Evolutionary conservation across 768 basidiomycete species (phyloP).

Genomic region (Steccherinum ochraceum): DNA sequence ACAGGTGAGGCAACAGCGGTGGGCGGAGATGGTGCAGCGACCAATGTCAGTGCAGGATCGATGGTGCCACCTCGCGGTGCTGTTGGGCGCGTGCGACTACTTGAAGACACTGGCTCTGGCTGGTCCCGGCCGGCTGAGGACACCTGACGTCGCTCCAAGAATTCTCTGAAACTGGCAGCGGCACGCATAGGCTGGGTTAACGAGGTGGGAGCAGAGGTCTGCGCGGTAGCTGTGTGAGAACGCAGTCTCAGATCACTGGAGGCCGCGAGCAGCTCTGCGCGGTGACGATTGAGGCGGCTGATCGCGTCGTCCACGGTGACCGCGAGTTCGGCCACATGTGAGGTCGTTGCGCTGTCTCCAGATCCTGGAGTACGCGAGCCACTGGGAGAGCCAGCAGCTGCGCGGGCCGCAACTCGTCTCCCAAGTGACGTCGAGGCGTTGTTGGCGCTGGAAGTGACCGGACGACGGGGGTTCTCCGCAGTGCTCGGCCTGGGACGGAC

Average conservation of each 20-base stretch:
- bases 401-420: slow-evolving; percentile 15
- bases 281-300: slow-evolving; percentile 6
- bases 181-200: too few species aligned
- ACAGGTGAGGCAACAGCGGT: too few species aligned
- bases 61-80: too few species aligned
- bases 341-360: background rate
- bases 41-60: too few species aligned
- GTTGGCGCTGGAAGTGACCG: background rate
- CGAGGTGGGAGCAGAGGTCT: too few species aligned
- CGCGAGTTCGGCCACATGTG: slow-evolving; percentile 1
- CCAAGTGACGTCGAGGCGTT: slow-evolving; percentile 15
- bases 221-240: too few species aligned
- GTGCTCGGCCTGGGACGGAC: background rate
- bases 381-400: background rate
- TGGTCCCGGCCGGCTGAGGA: too few species aligned
- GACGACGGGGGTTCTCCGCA: background rate
- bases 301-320: slow-evolving; percentile 1
- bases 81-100: too few species aligned
- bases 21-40: too few species aligned
- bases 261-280: slow-evolving; percentile 6
- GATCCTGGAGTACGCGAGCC: background rate
- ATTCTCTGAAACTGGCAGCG: too few species aligned
- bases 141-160: too few species aligned
- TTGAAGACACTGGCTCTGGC: too few species aligned
- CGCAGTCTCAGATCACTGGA: slow-evolving; percentile 3